Base-by-base conservation (phyloP, 2,329 filamentous ascomycete genomes). In the Xylaria sp. region DNA sequence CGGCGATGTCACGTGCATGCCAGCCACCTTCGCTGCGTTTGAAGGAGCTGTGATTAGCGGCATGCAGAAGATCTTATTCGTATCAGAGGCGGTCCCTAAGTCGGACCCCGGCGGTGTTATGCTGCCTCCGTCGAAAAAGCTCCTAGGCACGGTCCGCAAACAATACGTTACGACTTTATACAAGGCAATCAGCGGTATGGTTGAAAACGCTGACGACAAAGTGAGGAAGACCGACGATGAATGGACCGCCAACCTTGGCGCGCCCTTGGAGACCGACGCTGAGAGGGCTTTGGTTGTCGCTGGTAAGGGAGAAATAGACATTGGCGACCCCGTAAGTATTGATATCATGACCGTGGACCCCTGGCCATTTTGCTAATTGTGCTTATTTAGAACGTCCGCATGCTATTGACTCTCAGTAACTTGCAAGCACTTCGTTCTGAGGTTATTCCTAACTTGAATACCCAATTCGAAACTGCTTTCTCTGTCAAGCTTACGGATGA, bases 111-210 rank as follows among this genome's bases (percentile, higher is more conserved):
- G 81, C 52, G 87, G 91, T 69, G 92, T 99, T 64, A 86, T 97
- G 59, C 83, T 89, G 23, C 88, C 93, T 16, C 95, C 94, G 4
- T 88, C 91, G 42, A 81, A 88, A 6, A 99, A 97, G 73, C 78
- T 97, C 49, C 79, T 97, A 49, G 90, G 96, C 72, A 91, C 92
- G 84, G 91, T 97, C 13, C 85, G 92, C 65, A 89, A 87, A 65
- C 91, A 96, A 70, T 99, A 99, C 70, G 92, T 96, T 13, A 92
- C 89, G 5, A 96, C 92, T 59, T 78, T 99, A 49, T 97, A 97
- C 75, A 96, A 96, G 73, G 91, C 91, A 5, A 77, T 99, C 44
- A 95, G 91, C 68, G 94, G 93, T 19, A 93, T 99, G 86, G 92
- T 99, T 1, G 94, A 97, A 75, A 97, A 96, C 73, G 93, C 94